Percentiles rank a stretch among this genome's conserved stretches.
Evolutionary conservation across 2,329 filamentous ascomycete species (phyloP).

Genomic region (Aureobasidium subglaciale): DNA sequence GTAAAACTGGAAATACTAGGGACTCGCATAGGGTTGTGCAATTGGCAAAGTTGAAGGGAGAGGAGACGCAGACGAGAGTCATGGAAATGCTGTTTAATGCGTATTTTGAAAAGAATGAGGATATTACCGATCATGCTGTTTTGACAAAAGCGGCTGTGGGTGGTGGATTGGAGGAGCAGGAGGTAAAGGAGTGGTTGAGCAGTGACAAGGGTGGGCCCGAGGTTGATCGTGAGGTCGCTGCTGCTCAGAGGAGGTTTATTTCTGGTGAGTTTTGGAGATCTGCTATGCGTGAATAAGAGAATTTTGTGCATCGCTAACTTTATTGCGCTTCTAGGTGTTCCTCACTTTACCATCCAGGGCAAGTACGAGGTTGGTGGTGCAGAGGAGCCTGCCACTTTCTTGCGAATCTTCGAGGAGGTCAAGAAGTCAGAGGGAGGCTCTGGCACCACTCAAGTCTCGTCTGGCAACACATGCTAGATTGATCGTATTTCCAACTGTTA

Average conservation of each 20-base stretch:
- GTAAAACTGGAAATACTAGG: conserved; percentile 67
- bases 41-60: conserved; percentile 52
- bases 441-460: conserved; percentile 1
- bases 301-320: too few relatives aligned
- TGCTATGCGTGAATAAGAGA: too few relatives aligned
- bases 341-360: conserved; percentile 66
- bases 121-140: conserved; percentile 37
- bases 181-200: conserved; percentile 38
- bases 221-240: conserved; percentile 41
- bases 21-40: conserved; percentile 73
- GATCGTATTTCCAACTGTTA: background rate
- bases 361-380: conserved; percentile 59
- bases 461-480: conserved; percentile 12
- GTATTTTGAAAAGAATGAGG: conserved; percentile 43
- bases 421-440: conserved; percentile 36
- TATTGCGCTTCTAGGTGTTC: conserved; percentile 51
- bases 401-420: conserved; percentile 58
- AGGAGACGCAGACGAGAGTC: conserved; percentile 51
- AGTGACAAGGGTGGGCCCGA: conserved; percentile 37
- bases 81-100: conserved; percentile 57
- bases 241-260: conserved; percentile 44
- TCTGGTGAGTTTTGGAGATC: conserved; percentile 26
- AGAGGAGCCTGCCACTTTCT: conserved; percentile 61
- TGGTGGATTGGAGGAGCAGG: conserved; percentile 37
- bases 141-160: conserved; percentile 35